Evolutionary conservation across 2,329 filamentous ascomycete species (phyloP), one percentile per base, ranked within the genome.

Genomic region (Phoma sp.): DNA sequence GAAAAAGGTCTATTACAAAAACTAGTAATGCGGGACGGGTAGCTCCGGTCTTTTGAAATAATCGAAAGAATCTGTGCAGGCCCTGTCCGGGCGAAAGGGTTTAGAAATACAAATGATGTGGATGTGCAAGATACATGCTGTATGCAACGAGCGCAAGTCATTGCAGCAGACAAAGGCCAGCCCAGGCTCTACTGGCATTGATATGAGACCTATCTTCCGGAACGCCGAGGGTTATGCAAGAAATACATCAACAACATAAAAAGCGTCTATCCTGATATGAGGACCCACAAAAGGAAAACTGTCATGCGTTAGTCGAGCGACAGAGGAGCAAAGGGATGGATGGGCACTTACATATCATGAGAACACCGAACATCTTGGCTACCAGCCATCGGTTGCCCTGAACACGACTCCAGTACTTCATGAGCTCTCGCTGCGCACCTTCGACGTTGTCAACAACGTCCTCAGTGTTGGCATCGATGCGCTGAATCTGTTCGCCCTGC

Each of bases 371-470:
- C 87, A 90, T 89, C 79, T 81, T 83, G 27, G 92, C 92, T 65
- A 98, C 88, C 61, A 99, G 79, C 95, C 93, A 98, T 61, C 95
- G 84, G 79, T 99, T 99, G 59, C 93, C 91, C 52, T 91, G 95
- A 25, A 98, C 93, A 36, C 93, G 84, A 25, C 86, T 89, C 93
- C 95, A 99, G 77, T 98, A 99, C 75, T 97, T 97, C 78, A 99
- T 86, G 69, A 99, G 75, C 77, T 99, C 93, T 59, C 93, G 84
- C 73, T 99, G 95, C 5, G 95, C 95, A 14, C 95, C 95, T 70
- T 96, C 86, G n/a, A 99, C 93, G 67, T 99, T 99, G 70, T 98
- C 93, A 49, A 99, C 93, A 5, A 99, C 91, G 66, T 97, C 93
- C 70, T 99, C 95, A 1, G 93, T 97, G 75, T 98, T 97, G 61